Percentiles rank a stretch among this genome's conserved stretches.
Conservation (phyloP, 2,329 filamentous ascomycete genomes). For the Celoporthe dispersa region DNA sequence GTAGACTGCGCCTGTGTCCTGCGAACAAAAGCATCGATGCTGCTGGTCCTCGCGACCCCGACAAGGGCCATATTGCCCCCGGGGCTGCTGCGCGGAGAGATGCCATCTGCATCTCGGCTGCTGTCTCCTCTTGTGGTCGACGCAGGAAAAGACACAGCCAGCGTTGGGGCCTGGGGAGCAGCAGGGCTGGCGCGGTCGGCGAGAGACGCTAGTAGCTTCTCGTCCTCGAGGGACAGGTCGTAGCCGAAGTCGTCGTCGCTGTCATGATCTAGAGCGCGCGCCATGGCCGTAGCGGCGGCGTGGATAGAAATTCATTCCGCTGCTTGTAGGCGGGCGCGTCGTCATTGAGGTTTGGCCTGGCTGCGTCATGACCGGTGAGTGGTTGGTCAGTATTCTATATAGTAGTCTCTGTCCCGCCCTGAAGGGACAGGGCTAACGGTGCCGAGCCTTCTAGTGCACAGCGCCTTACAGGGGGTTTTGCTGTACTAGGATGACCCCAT, state of each 20-base stretch:
- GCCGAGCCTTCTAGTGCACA: not conserved
- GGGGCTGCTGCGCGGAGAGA: slow-evolving; percentile 13
- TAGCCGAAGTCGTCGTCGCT: slow-evolving; percentile 52
- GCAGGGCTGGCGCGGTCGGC: slow-evolving; percentile 13
- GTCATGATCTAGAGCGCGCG: slow-evolving; percentile 33
- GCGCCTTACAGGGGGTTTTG: not conserved
- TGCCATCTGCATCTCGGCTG: slow-evolving; percentile 18
- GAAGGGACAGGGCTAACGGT: slow-evolving; percentile 9
- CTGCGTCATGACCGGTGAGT: slow-evolving; percentile 27
- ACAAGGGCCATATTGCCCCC: slow-evolving; percentile 23
- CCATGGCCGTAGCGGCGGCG: slow-evolving; percentile 30
- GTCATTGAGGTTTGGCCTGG: slow-evolving; percentile 17
- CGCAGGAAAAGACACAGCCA: not conserved
- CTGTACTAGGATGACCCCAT: not conserved
- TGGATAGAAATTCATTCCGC: slow-evolving; percentile 21
- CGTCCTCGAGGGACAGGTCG: slow-evolving; percentile 52
- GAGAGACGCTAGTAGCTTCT: slow-evolving; percentile 42
- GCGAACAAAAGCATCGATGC: slow-evolving; percentile 21
- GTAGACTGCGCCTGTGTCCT: slow-evolving; percentile 22
- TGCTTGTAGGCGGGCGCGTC: slow-evolving; percentile 7
- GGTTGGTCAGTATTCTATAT: slow-evolving; percentile 7
- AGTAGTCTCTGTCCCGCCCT: slow-evolving; percentile 7
- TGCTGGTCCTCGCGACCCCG: slow-evolving; percentile 29
- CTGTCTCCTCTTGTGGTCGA: not conserved
- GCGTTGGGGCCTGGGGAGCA: not conserved